Conservation (phyloP, 768 basidiomycete species). For the Lactarius akahatsu region DNA sequence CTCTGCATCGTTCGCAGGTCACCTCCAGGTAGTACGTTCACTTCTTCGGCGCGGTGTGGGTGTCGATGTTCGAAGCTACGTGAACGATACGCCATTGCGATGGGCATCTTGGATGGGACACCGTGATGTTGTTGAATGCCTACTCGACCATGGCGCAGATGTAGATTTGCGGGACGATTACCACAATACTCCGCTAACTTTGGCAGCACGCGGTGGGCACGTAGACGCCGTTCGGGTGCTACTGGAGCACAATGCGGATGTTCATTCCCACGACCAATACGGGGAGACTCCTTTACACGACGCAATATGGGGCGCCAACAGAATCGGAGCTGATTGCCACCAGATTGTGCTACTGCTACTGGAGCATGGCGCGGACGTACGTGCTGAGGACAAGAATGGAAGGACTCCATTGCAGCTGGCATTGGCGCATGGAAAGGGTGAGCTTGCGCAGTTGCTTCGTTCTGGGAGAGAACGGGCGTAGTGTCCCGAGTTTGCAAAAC, state of each 20-base stretch:
- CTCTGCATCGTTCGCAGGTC: background rate
- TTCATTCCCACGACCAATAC: rapidly evolving
- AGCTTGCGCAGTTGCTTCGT: too few relatives aligned
- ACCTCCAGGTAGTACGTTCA: background rate
- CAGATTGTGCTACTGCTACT: background rate
- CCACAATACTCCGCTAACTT: background rate
- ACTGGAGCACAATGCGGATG: background rate
- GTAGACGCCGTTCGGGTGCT: background rate
- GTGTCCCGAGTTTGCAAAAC: too few relatives aligned
- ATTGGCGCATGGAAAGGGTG: too few relatives aligned
- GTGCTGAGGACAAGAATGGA: background rate
- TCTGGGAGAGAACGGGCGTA: too few relatives aligned
- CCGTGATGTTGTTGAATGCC: background rate
- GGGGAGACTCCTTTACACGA: background rate
- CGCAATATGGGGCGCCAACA: background rate
- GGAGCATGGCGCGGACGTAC: background rate
- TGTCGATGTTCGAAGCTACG: background rate
- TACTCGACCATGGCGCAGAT: background rate
- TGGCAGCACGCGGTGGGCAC: background rate
- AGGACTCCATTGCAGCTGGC: too few relatives aligned
- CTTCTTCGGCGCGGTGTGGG: background rate
- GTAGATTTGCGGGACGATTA: background rate
- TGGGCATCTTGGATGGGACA: background rate
- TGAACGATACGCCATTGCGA: background rate
- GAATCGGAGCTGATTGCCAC: background rate